phyloP scores from a whole-genome alignment of 768 basidiomycete species.

The Agaricus subrufescens region DNA sequence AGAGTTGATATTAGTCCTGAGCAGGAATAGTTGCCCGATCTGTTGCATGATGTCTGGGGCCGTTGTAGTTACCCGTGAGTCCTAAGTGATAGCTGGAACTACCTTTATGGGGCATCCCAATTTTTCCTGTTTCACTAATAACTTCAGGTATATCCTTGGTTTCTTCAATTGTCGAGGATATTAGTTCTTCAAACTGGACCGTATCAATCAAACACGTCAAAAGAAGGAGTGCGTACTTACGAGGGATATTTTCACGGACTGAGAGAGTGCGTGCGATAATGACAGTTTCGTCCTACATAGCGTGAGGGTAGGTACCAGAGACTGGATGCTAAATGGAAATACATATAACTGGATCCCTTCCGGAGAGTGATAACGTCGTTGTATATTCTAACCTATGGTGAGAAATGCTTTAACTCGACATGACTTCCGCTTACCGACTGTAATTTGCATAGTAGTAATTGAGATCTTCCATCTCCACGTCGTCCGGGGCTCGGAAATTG shows the following conservation, averaged over 20 bases:
- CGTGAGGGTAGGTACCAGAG: slow-evolving; percentile 8
- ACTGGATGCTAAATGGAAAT: slow-evolving; percentile 25
- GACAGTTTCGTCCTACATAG: slow-evolving; percentile 86
- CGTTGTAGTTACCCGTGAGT: slow-evolving; percentile 10
- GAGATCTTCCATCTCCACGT: slow-evolving; percentile 93
- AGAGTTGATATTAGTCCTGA: slow-evolving; percentile 91
- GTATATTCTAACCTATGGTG: slow-evolving; percentile 59
- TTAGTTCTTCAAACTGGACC: slow-evolving; percentile 81
- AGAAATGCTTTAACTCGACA: not conserved
- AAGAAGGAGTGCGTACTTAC: slow-evolving; percentile 29
- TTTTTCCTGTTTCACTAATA: slow-evolving; percentile 92
- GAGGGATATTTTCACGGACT: slow-evolving; percentile 95
- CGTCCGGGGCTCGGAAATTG: slow-evolving; percentile 61
- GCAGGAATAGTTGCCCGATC: slow-evolving; percentile 90
- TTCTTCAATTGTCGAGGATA: slow-evolving; percentile 90
- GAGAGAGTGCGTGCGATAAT: slow-evolving; percentile 89
- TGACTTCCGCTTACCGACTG: slow-evolving; percentile 58
- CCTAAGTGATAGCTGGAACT: slow-evolving; percentile 11
- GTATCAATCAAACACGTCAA: not conserved
- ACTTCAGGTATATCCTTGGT: slow-evolving; percentile 95
- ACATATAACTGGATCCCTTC: slow-evolving; percentile 96
- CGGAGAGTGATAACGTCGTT: slow-evolving; percentile 96
- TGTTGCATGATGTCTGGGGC: slow-evolving; percentile 89
- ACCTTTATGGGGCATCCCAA: slow-evolving; percentile 86
- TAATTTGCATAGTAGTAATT: slow-evolving; percentile 98